Percentiles rank a stretch among this genome's conserved stretches.
Evolutionary conservation across 2,329 filamentous ascomycete species (phyloP).

Genomic region (Penicillium sp.): DNA sequence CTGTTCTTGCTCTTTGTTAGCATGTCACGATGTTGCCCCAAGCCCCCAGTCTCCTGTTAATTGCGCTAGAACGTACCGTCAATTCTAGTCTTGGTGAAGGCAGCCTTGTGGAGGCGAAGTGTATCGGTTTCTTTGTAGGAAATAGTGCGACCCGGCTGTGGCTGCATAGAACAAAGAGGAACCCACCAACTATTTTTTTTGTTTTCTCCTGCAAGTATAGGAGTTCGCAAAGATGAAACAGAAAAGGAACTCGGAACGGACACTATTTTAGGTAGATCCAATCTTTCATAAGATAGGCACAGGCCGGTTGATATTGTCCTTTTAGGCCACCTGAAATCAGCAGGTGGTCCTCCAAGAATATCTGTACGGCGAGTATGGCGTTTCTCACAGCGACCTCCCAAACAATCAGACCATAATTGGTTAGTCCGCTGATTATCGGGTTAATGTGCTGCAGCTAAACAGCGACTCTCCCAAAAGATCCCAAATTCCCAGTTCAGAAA

Average conservation of each 20-base stretch:
- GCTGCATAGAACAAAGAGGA: conserved; percentile 1
- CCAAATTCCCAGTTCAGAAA: not conserved
- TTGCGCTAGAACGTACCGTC: not conserved
- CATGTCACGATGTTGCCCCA: not conserved
- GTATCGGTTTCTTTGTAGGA: not conserved
- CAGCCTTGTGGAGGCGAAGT: not conserved
- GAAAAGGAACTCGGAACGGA: not conserved
- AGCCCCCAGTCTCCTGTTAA: not conserved
- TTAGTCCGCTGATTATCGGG: not conserved
- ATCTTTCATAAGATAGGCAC: not conserved
- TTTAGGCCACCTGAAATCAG: conserved; percentile 5
- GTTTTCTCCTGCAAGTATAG: not conserved
- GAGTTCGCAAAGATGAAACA: not conserved
- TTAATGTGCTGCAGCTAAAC: not conserved
- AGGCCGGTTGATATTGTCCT: not conserved
- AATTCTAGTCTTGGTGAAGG: not conserved
- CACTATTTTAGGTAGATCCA: not conserved
- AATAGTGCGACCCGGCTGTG: not conserved
- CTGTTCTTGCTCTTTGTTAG: not conserved
- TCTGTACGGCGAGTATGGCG: not conserved
- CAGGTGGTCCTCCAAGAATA: not conserved
- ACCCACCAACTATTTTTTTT: not conserved
- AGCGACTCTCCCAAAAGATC: not conserved
- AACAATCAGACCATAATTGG: not conserved
- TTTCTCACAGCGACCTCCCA: not conserved